Percentiles rank a stretch among this genome's conserved stretches.
Evolutionary conservation across 345 rosid species (phyloP).

Genomic region (Eucalyptus cloeziana): DNA sequence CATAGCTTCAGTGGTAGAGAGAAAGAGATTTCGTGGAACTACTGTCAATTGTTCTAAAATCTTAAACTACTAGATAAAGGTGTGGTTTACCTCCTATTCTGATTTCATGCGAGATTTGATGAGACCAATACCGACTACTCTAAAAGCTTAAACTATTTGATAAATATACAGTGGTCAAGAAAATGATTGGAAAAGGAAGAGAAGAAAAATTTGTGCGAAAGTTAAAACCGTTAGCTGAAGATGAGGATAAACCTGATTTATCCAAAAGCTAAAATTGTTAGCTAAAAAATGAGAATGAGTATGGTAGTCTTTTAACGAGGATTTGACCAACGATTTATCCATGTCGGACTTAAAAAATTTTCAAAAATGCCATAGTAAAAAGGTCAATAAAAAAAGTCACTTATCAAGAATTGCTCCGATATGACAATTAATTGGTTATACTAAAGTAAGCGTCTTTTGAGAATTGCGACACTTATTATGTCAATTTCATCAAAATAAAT

Average conservation of each 20-base stretch:
- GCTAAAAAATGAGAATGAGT: background rate
- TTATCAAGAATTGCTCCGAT: background rate
- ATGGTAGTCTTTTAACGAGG: background rate
- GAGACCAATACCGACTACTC: no score
- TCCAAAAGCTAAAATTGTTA: background rate
- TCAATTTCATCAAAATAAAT: no score
- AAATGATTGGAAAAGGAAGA: no score
- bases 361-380: background rate
- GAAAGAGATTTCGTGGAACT: no score
- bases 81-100: accelerated
- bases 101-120: accelerated
- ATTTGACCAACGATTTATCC: background rate
- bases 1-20: background rate
- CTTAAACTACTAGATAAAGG: no score
- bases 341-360: no score
- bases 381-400: background rate
- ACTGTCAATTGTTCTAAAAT: no score
- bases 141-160: no score
- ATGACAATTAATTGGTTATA: background rate
- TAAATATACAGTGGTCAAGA: background rate
- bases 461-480: background rate
- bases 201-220: background rate
- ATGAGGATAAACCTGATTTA: background rate
- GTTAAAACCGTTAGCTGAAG: background rate
- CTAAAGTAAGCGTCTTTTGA: background rate